Base-by-base conservation (phyloP, 768 basidiomycete genomes). In the Lactarius tabidus region DNA sequence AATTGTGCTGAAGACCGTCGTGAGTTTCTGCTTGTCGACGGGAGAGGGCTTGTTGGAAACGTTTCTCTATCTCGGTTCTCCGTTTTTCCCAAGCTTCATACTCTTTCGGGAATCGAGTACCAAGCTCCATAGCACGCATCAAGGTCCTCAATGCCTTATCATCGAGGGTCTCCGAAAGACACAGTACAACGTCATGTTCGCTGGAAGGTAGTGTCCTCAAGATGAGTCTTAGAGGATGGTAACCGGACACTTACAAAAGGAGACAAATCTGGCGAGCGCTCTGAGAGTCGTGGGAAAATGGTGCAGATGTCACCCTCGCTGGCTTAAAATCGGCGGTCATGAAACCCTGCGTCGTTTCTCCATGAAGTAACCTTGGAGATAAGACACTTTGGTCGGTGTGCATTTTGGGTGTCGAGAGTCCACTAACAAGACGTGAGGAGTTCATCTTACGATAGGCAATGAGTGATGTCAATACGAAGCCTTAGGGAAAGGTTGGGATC, bases 361-460 rank as follows among this genome's bases (percentile, higher is more conserved):
- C 51, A 6, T 38, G 33, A 20, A 51, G 35, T 26, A 60, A 26
- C 6, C 48, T 52, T 8, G 59, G 59, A 17, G 33, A 36, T 38
- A 38, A 33, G 26, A 31, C 10, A 1, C 23, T 29, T 18, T 31
- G 35, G 23, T 51, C 59, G 8, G 51, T 5, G 45, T n/a, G 18
- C 33, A 36, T n/a, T 8, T 26, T 33, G 28, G 57, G 36, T 23
- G 52, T 23, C 8, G 52, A 0, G 6, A 2, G 26, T 53, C 29
- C 26, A 6, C 1, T 53, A 1, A 26, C 52, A 31, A 53, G 23
- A 2, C 1, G 52, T 1, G 52, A 31, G 29, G n/a, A n/a, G n/a
- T 62, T 33, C 56, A 66, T 45, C 60, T 66, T 62, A 1, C 28
- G 36, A 36, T 12, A 43, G 18, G 3, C 33, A 26, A 29, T 8